Evolutionary conservation across 1,284 basidiomycete genomes (phyloP), one percentile per base, ranked within the genome.

Genomic region (Cryptococcus amylolentus): DNA sequence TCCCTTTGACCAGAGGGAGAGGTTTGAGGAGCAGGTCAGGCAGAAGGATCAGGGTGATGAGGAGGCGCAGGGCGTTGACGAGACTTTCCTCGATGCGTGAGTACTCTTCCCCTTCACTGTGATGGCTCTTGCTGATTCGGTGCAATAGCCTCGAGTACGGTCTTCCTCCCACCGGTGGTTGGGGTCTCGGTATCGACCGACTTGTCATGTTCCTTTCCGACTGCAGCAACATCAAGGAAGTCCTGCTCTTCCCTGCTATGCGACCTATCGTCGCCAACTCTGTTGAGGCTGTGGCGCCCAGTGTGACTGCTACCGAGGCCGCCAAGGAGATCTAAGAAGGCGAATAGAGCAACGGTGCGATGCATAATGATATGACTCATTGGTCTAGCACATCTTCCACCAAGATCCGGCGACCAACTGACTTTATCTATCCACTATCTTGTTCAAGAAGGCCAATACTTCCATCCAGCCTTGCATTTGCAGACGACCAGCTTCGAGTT

Each of bases 21-120:
- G 94, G 67, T 99, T 99, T 79, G 91, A 96, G 79, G 95, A 98
- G 79, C 91, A 94, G 83, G 82, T 84, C 55, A 83, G 86, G 69
- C 95, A 98, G 80, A 98, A 98, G 86, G 91, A 92, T 57, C 86
- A 88, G 59, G 95, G 95, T 60, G 95, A 98, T 71, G 96, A 98
- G 57, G 96, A 98, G 79, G 95, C 95, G 8, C 95, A 98, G 79
- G 93, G 89, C 37, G 85, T 98, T 58, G 96, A 99, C 69, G 92
- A 96, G 80, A 89, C 88, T 6, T 97, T 90, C 72, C 84, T 96
- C 54, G 88, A 94, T 72, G 89, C 91, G 87, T 91, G 78, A 72
- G 88, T 83, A 14, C 12, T 27, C 27, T 46, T 38, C 26, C 27
- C 39, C 23, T 13, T 42, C 2, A 16, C 16, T 44, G 16, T 44